A percentile compares a stretch with the other conserved stretches of the same genome.
Evolutionary conservation across 345 rosid genomes (phyloP).

Genomic region (Chamaenerion angustifolium): DNA sequence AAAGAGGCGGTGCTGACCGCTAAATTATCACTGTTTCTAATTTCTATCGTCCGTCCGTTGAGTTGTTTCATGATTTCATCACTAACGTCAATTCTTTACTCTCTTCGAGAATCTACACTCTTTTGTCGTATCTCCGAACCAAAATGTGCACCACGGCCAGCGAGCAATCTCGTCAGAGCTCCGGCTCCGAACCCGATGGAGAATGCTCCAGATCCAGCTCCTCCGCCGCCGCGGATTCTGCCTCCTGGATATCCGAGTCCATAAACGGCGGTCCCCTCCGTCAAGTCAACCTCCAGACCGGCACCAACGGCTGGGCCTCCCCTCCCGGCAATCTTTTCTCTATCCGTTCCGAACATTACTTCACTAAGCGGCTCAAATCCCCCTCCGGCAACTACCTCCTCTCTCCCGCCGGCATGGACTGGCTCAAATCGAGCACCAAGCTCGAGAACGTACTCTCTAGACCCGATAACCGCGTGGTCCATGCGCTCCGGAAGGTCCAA

Average conservation of each 20-base stretch:
- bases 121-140: background rate
- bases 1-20: no score
- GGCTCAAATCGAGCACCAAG: conserved; percentile 36
- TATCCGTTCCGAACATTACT: conserved; percentile 49
- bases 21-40: no score
- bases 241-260: conserved; percentile 47
- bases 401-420: conserved; percentile 41
- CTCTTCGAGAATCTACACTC: no score
- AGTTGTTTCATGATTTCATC: no score
- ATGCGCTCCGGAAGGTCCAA: conserved; percentile 46
- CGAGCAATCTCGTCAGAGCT: conserved; percentile 26
- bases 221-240: conserved; percentile 16
- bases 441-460: conserved; percentile 75
- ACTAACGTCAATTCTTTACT: no score
- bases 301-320: conserved; percentile 84
- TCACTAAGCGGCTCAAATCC: conserved; percentile 41
- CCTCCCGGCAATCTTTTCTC: conserved; percentile 74
- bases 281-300: conserved; percentile 58
- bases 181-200: conserved; percentile 16
- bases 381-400: conserved; percentile 67
- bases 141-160: conserved; percentile 35
- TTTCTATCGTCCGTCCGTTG: no score
- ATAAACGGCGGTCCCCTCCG: conserved; percentile 65
- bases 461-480: conserved; percentile 62
- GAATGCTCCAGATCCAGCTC: conserved; percentile 21